Evolutionary conservation across 495 filamentous ascomycete species (phyloP).

Genomic region (Astrothelium subdiscretum): DNA sequence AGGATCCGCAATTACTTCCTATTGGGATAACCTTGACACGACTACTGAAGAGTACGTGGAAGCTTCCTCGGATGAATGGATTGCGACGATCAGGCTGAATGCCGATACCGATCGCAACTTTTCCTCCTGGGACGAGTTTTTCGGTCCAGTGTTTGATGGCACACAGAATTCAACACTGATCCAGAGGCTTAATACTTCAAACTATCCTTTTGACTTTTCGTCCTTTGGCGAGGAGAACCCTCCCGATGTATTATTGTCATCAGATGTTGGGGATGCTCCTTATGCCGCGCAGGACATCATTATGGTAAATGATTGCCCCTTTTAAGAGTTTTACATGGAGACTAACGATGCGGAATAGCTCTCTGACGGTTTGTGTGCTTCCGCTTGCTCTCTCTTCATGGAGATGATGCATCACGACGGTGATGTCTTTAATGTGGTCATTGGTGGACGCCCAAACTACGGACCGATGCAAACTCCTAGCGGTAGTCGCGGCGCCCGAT

Average conservation of each 20-base stretch:
- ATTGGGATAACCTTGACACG: slow-evolving; percentile 15
- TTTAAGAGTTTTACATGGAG: not conserved
- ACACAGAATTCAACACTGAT: slow-evolving; percentile 29
- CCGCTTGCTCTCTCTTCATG: slow-evolving; percentile 38
- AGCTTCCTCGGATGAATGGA: slow-evolving; percentile 28
- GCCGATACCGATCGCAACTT: slow-evolving; percentile 35
- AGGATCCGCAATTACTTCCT: slow-evolving; percentile 31
- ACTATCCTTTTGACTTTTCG: not conserved
- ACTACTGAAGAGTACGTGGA: not conserved
- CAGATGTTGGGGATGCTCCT: slow-evolving; percentile 15
- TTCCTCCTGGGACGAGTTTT: slow-evolving; percentile 41
- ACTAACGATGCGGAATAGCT: slow-evolving; percentile 12
- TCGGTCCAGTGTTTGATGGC: slow-evolving; percentile 33
- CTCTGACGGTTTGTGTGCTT: slow-evolving; percentile 38
- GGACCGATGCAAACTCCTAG: slow-evolving; percentile 24
- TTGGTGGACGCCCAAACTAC: slow-evolving; percentile 33
- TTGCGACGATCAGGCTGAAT: slow-evolving; percentile 31
- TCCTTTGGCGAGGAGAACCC: not conserved
- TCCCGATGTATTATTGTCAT: slow-evolving; percentile 17
- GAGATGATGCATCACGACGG: slow-evolving; percentile 39
- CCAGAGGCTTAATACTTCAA: slow-evolving; percentile 39
- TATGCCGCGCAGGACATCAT: slow-evolving; percentile 43
- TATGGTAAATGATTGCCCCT: slow-evolving; percentile 11
- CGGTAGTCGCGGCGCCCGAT: slow-evolving; percentile 18
- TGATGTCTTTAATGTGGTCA: slow-evolving; percentile 36